Evolutionary conservation across 768 basidiomycete genomes (phyloP).

Genomic region (Lactifluus subvellereus): DNA sequence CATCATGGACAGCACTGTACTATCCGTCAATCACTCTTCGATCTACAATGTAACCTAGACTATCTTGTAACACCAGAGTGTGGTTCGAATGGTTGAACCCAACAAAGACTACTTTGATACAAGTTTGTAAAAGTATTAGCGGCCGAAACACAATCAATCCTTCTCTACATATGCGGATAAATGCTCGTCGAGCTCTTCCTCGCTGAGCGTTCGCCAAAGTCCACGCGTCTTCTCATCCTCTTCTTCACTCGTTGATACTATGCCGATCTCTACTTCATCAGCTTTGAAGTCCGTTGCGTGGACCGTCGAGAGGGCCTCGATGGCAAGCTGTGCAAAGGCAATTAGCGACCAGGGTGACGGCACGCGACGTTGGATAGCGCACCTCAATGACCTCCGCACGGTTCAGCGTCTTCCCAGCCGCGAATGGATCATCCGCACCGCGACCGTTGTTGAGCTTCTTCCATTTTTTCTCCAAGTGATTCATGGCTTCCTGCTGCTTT

Average conservation of each 20-base stretch:
- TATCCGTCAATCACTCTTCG: constrained; percentile 4
- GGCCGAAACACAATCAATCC: constrained; percentile 45
- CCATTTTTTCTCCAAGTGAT: constrained; percentile 98
- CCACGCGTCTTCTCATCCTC: constrained; percentile 70
- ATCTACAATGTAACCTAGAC: constrained; percentile 1
- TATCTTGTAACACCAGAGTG: constrained; percentile 4
- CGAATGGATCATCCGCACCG: constrained; percentile 72
- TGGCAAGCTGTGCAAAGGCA: constrained; percentile 62
- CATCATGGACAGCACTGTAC: constrained; percentile 17
- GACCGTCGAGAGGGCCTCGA: constrained; percentile 90
- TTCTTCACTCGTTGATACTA: constrained; percentile 71
- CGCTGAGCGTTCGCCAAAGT: constrained; percentile 71
- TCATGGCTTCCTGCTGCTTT: constrained; percentile 98
- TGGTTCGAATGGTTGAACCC: not conserved
- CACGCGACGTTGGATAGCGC: constrained; percentile 25
- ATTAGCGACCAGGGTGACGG: not conserved
- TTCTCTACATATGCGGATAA: constrained; percentile 86
- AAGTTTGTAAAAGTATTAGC: not conserved
- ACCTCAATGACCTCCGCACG: constrained; percentile 89
- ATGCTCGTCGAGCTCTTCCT: constrained; percentile 72
- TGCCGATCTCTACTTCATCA: constrained; percentile 92
- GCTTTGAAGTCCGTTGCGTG: constrained; percentile 96
- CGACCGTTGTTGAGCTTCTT: constrained; percentile 81
- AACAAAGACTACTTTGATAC: not conserved
- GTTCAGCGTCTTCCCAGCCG: constrained; percentile 67